Conservation (phyloP, 352 stramenopile genomes). For the Globisporangium apiculatum region DNA sequence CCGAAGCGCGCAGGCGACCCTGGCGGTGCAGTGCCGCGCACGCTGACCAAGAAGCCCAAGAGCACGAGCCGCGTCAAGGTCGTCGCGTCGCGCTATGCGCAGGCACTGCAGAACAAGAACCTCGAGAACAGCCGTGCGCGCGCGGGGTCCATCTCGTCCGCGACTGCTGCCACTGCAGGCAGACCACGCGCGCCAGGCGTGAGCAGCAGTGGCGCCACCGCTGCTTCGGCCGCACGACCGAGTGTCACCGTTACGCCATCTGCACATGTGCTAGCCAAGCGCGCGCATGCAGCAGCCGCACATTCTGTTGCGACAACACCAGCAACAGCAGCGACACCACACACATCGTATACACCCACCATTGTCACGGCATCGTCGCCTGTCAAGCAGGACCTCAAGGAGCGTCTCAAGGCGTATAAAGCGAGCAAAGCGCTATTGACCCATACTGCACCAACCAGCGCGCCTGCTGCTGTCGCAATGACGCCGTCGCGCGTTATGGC, state of each 20-base stretch:
- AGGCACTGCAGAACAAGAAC: slow-evolving; percentile 42
- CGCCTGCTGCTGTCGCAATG: not conserved
- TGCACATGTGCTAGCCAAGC: slow-evolving; percentile 1
- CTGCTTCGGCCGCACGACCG: not conserved
- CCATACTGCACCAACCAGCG: not conserved
- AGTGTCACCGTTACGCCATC: slow-evolving; percentile 5
- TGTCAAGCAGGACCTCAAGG: slow-evolving; percentile 18
- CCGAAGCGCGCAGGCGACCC: slow-evolving; percentile 2
- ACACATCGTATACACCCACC: not conserved
- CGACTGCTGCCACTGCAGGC: not conserved
- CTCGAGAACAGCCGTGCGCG: slow-evolving; percentile 15
- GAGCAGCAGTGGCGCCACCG: not conserved
- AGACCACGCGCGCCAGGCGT: not conserved
- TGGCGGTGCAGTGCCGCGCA: not conserved
- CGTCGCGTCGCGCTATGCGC: slow-evolving; percentile 48
- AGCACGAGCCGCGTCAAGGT: slow-evolving; percentile 27
- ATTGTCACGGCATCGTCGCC: not conserved
- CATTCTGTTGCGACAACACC: not conserved
- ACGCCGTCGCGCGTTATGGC: not conserved
- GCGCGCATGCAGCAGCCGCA: not conserved
- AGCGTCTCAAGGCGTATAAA: slow-evolving; percentile 34
- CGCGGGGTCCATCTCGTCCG: not conserved
- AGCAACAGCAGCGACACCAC: slow-evolving; percentile 2
- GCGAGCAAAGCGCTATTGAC: slow-evolving; percentile 25
- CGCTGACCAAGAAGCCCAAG: slow-evolving; percentile 12